These are phyloP conservation scores for Kondoa subrosea DNA, from an alignment of 768 basidiomycete genomes.

Conservation along the genomic window DNA sequence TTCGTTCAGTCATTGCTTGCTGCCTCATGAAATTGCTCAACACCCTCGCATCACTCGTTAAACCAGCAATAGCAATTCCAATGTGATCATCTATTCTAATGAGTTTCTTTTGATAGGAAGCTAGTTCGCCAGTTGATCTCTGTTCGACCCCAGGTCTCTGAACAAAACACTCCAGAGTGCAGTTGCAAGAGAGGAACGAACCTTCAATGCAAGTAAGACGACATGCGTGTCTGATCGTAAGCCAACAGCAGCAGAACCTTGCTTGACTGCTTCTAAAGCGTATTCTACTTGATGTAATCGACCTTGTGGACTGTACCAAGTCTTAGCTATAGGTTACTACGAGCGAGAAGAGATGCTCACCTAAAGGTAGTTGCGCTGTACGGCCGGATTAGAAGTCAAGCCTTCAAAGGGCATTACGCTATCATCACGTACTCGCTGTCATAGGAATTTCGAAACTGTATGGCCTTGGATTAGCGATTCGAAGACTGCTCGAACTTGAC, in stretches of 20 bases:
- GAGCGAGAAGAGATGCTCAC: no score
- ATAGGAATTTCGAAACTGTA: no score
- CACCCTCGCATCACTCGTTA: slow-evolving; percentile 94
- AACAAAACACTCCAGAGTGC: background rate
- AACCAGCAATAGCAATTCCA: slow-evolving; percentile 97
- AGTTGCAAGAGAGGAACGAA: slow-evolving; percentile 30
- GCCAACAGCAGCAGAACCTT: slow-evolving; percentile 97
- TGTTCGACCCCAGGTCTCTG: slow-evolving; percentile 31
- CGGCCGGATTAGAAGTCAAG: no score
- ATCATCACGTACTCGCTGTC: no score
- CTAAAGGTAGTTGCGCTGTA: no score
- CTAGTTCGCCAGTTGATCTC: slow-evolving; percentile 94
- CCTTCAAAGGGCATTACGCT: no score
- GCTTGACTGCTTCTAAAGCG: slow-evolving; percentile 97
- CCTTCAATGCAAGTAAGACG: slow-evolving; percentile 81
- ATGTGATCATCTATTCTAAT: slow-evolving; percentile 98
- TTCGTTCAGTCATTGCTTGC: slow-evolving; percentile 84
- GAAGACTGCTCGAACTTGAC: no score
- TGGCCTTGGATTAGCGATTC: no score
- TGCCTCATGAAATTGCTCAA: slow-evolving; percentile 99
- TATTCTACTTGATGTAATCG: slow-evolving; percentile 53
- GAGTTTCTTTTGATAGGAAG: slow-evolving; percentile 99
- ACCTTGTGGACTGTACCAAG: slow-evolving; percentile 90
- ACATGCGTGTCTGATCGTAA: slow-evolving; percentile 88
- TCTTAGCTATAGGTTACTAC: slow-evolving; percentile 44